Conservation (phyloP, 73 alveolate genomes). For the Paraurostyla sp. region DNA sequence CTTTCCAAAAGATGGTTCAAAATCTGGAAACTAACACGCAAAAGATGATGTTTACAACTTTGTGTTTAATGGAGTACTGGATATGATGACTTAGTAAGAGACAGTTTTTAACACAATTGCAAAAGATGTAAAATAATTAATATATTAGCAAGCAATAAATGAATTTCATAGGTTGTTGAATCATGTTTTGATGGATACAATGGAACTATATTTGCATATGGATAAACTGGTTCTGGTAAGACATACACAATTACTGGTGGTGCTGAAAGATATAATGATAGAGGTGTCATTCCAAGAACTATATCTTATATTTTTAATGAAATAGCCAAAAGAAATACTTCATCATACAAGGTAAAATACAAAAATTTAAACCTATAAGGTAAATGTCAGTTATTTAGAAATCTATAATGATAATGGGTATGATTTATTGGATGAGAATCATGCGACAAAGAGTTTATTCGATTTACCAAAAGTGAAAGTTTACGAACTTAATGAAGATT, state of each 20-base stretch:
- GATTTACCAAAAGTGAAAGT: conserved; percentile 97
- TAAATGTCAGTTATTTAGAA: conserved; percentile 95
- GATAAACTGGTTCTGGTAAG: conserved; percentile 99
- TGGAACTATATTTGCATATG: conserved; percentile 99
- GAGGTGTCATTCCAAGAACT: conserved; percentile 99
- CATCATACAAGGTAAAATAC: conserved; percentile 89
- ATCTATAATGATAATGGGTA: conserved; percentile 98
- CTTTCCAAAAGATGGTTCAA: conserved; percentile 70
- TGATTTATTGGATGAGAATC: conserved; percentile 96
- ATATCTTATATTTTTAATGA: conserved; percentile 96
- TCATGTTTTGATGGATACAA: conserved; percentile 97
- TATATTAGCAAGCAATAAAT: not conserved
- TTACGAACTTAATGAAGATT: conserved; percentile 90
- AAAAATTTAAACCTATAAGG: conserved; percentile 95
- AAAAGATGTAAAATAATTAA: conserved; percentile 92
- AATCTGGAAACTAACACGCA: conserved; percentile 94
- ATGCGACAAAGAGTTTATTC: conserved; percentile 90
- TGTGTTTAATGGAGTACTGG: conserved; percentile 89
- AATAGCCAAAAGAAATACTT: conserved; percentile 91
- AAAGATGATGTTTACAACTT: conserved; percentile 87
- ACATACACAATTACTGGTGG: conserved; percentile 99
- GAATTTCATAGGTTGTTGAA: conserved; percentile 74
- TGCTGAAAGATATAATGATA: conserved; percentile 95
- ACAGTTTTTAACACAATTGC: conserved; percentile 95
- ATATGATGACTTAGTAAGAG: conserved; percentile 86